phyloP scores from a whole-genome alignment of 768 basidiomycete species.

The Mycena galericulata region DNA sequence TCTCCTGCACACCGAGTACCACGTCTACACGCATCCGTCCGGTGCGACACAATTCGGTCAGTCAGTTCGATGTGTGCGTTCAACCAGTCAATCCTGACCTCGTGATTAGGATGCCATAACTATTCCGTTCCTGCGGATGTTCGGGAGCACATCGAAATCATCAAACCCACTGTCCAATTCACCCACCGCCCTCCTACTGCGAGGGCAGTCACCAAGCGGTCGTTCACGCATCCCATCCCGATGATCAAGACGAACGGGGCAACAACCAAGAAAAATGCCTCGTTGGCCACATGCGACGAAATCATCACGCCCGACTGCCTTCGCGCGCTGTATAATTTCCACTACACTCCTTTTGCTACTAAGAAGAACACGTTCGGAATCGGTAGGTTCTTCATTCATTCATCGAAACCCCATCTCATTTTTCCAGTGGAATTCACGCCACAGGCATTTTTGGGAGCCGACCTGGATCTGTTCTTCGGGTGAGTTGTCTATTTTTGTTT shows the following conservation, averaged over 20 bases:
- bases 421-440: slow-evolving; percentile 54
- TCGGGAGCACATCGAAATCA: slow-evolving; percentile 53
- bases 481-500: background rate
- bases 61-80: slow-evolving; percentile 23
- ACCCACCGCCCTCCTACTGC: slow-evolving; percentile 36
- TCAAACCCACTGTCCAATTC: slow-evolving; percentile 60
- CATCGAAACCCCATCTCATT: background rate
- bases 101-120: slow-evolving; percentile 48
- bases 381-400: slow-evolving; percentile 33
- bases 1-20: slow-evolving; percentile 55
- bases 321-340: slow-evolving; percentile 51
- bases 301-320: slow-evolving; percentile 56
- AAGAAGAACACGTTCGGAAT: slow-evolving; percentile 55
- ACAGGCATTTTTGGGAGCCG: slow-evolving; percentile 49
- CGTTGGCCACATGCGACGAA: slow-evolving; percentile 48
- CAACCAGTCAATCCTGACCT: background rate
- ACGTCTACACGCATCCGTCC: slow-evolving; percentile 53
- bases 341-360: slow-evolving; percentile 43
- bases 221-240: background rate
- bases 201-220: slow-evolving; percentile 19
- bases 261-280: background rate
- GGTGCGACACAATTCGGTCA: slow-evolving; percentile 53
- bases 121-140: slow-evolving; percentile 57
- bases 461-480: slow-evolving; percentile 44
- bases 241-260: slow-evolving; percentile 35